Evolutionary conservation across 208 protist genomes (phyloP), one percentile per base, ranked within the genome.

Genomic region (Crithidia bombi): DNA sequence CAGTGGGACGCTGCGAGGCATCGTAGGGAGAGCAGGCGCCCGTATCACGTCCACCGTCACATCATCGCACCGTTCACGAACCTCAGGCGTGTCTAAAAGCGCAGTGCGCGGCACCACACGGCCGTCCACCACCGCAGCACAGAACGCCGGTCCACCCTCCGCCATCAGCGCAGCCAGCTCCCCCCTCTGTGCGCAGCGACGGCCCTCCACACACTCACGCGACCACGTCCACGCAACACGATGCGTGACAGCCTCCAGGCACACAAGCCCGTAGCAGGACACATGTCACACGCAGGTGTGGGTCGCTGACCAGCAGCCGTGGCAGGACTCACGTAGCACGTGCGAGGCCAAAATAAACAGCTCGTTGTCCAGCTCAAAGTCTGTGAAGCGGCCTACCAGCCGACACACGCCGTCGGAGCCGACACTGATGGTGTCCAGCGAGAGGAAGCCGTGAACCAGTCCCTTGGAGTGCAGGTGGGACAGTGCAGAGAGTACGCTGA

Each of bases 271-370:
- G 0, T 88, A 56, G 12, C 81, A 85, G 49, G 79, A 95, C 36
- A 95, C 79, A n/a, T n/a, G 66, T 95, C 90, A 5, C 83, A 89
- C 68, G 66, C 50, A 0, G 72, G 46, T 5, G 78, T 86, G n/a
- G 72, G 75, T 33, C 61, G 65, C 21, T 74, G 73, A 0, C 85
- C 85, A 19, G 61, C 52, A 21, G 83, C 82, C 55, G 86, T 85
- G 59, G 84, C 79, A 0, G 90, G 90, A 21, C 87, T 83, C 75
- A 92, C 75, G 73, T 92, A 82, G 79, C 50, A 85, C 38, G 17
- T 77, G 56, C 38, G 75, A 28, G n/a, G 19, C 44, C 10, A 85
- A 36, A 9, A 71, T 9, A 38, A 85, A 78, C 35, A 77, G 39
- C 25, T 61, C 56, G 6, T 74, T 28, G 21, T 68, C 61, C 2